Evolutionary conservation across 306 rosid genomes (phyloP).

Genomic region (Fragaria ananassa): DNA sequence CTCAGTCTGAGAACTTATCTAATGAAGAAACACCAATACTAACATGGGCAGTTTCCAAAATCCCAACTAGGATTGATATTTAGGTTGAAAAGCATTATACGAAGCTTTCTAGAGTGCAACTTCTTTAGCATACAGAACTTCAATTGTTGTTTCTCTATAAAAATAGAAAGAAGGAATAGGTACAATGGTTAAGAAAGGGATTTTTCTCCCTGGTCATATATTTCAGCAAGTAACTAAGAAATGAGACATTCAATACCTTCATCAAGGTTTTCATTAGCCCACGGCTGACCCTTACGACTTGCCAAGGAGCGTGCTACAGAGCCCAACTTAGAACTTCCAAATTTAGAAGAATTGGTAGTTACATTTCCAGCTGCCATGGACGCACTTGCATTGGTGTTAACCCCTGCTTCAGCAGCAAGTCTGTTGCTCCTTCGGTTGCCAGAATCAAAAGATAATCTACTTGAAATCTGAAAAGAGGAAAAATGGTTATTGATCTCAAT

Average conservation of each 20-base stretch:
- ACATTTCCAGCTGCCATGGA: conserved; percentile 65
- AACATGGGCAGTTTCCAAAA: neutral
- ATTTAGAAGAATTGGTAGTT: conserved; percentile 66
- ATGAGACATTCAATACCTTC: conserved; percentile 52
- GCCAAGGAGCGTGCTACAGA: conserved; percentile 66
- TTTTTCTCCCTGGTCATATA: neutral
- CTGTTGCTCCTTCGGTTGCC: conserved; percentile 90
- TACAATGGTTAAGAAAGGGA: neutral
- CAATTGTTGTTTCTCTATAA: neutral
- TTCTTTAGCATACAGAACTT: neutral
- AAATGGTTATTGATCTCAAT: neutral
- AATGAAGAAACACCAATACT: neutral
- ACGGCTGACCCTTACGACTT: conserved; percentile 72
- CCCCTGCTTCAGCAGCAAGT: conserved; percentile 68
- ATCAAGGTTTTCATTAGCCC: conserved; percentile 82
- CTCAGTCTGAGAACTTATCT: neutral
- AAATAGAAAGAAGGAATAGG: neutral
- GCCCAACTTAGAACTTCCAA: conserved; percentile 78
- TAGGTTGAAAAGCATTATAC: neutral
- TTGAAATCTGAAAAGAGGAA: conserved; percentile 59
- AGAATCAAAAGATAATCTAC: conserved; percentile 91
- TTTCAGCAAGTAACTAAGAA: neutral
- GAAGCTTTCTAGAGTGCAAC: neutral
- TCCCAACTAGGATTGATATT: neutral
- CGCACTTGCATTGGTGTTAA: conserved; percentile 54